Evolutionary conservation across 495 filamentous ascomycete species (phyloP).

Genomic region (Penicillium cinerascens): DNA sequence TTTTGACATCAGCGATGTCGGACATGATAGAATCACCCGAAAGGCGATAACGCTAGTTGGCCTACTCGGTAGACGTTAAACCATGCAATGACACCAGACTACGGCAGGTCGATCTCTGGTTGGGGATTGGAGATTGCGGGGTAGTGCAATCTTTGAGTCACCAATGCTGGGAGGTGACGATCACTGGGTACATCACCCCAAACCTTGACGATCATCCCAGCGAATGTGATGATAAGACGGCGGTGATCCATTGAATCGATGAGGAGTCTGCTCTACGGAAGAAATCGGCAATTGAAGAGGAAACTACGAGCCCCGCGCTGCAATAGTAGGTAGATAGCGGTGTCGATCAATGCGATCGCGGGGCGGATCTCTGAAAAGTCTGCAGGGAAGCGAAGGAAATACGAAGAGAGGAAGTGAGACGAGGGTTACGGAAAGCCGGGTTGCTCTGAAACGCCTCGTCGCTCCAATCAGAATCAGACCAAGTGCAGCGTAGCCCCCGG

Average conservation of each 20-base stretch:
- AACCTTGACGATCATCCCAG: slow-evolving; percentile 4
- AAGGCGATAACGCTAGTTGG: neutral
- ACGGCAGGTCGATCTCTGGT: neutral
- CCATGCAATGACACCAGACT: too few species aligned
- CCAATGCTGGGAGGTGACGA: neutral
- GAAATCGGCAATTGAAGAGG: neutral
- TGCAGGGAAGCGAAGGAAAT: neutral
- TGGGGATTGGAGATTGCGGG: slow-evolving; percentile 6
- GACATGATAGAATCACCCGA: neutral
- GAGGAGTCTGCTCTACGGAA: neutral
- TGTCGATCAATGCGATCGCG: slow-evolving; percentile 13
- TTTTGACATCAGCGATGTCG: slow-evolving; percentile 3
- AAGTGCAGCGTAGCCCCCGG: too few species aligned
- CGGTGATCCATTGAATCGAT: too few species aligned
- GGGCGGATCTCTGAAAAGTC: slow-evolving; percentile 9
- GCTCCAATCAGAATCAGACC: neutral
- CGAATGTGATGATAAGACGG: too few species aligned
- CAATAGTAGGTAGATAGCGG: slow-evolving; percentile 6
- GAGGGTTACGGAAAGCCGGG: neutral
- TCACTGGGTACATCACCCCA: neutral
- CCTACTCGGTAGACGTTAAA: too few species aligned
- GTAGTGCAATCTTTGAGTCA: neutral
- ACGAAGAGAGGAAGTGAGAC: slow-evolving; percentile 1
- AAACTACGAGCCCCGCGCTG: neutral
- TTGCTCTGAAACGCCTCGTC: slow-evolving; percentile 5